phyloP scores from a whole-genome alignment of 176 grass and related monocot genomes.

The Elymus sibiricus region DNA sequence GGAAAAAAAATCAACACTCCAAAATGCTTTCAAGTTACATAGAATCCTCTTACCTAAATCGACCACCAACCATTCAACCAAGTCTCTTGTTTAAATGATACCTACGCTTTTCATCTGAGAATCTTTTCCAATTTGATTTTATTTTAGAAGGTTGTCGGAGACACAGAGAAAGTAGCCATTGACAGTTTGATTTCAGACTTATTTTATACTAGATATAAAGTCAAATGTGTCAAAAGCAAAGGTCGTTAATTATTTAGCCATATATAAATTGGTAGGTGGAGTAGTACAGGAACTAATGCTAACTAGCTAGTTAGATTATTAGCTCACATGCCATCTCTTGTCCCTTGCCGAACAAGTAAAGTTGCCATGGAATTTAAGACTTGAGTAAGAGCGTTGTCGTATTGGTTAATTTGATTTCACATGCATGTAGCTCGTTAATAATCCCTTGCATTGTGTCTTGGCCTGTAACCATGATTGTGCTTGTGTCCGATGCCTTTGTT shows the following conservation, averaged over 20 bases:
- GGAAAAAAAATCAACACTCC: too few species aligned
- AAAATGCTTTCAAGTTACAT: neutral
- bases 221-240: slow-evolving; percentile 22
- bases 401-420: neutral
- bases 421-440: neutral
- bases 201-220: neutral
- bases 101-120: neutral
- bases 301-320: neutral
- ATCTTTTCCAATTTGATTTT: neutral
- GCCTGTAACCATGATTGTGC: too few species aligned
- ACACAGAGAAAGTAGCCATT: neutral
- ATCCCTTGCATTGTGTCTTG: too few species aligned
- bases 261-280: slow-evolving; percentile 18
- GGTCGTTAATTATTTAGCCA: neutral
- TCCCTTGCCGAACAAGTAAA: slow-evolving; percentile 36
- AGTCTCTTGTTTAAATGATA: neutral
- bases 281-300: neutral
- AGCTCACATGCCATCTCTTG: neutral
- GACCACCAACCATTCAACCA: neutral
- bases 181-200: neutral
- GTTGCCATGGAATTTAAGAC: neutral
- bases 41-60: neutral
- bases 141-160: slow-evolving; percentile 8
- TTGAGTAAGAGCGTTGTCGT: neutral
- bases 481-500: too few species aligned